phyloP scores from a whole-genome alignment of 2,329 filamentous ascomycete genomes.

The Onygenales sp. region DNA sequence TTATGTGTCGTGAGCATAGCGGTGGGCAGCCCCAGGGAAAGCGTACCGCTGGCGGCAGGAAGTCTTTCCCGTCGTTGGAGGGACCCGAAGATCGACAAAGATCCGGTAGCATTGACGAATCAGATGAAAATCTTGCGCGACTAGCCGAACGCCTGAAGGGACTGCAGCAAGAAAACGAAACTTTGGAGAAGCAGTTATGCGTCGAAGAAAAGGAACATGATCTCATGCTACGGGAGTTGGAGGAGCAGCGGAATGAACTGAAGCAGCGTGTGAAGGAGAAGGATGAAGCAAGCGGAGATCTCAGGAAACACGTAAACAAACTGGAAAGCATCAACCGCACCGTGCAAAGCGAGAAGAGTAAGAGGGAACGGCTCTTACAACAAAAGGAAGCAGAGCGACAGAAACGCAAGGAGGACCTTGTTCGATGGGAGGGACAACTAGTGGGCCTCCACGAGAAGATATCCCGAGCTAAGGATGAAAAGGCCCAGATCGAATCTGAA shows the following conservation, averaged over 20 bases:
- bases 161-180: constrained; percentile 75
- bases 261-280: constrained; percentile 74
- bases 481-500: constrained; percentile 30
- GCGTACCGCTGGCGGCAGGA: constrained; percentile 62
- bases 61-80: constrained; percentile 57
- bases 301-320: constrained; percentile 70
- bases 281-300: constrained; percentile 76
- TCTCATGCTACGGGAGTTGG: constrained; percentile 56
- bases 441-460: constrained; percentile 43
- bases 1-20: constrained; percentile 58
- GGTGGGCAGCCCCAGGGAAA: constrained; percentile 44
- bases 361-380: constrained; percentile 59
- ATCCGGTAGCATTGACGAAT: constrained; percentile 38
- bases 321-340: constrained; percentile 74
- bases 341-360: constrained; percentile 66
- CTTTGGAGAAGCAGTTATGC: constrained; percentile 57
- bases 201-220: constrained; percentile 62
- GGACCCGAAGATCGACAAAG: constrained; percentile 31
- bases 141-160: constrained; percentile 72
- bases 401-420: constrained; percentile 51
- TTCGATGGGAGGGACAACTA: constrained; percentile 48
- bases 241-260: constrained; percentile 70
- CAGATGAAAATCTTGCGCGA: constrained; percentile 61
- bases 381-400: constrained; percentile 52
- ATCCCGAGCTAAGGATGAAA: constrained; percentile 34